phyloP scores from a whole-genome alignment of 179 eudicot genomes.

The Silene vulgaris region DNA sequence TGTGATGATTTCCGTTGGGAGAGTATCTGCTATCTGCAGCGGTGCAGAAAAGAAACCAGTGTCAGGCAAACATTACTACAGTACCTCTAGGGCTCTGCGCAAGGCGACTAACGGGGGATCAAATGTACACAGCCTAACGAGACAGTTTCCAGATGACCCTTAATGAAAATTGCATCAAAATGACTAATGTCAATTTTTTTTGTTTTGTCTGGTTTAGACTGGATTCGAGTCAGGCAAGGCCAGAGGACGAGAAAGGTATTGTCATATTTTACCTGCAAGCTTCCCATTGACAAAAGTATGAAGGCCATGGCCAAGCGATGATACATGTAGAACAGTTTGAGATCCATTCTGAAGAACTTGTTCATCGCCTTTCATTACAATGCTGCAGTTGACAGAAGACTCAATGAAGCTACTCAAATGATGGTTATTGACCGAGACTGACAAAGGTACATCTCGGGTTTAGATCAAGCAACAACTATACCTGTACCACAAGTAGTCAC shows the following conservation, averaged over 20 bases:
- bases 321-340: constrained; percentile 63
- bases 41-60: not conserved
- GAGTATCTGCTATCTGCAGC: constrained; percentile 39
- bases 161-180: too few species aligned
- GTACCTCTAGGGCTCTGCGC: too few species aligned
- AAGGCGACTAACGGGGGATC: too few species aligned
- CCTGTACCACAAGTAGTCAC: constrained; percentile 86
- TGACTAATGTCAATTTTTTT: too few species aligned
- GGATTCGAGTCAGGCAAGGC: too few species aligned
- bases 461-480: not conserved
- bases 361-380: constrained; percentile 49
- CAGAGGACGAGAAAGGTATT: not conserved
- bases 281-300: constrained; percentile 71
- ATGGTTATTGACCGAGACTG: not conserved
- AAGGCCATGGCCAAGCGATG: constrained; percentile 82
- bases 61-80: too few species aligned
- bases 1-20: constrained; percentile 33
- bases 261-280: constrained; percentile 49
- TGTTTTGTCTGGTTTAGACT: too few species aligned
- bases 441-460: not conserved
- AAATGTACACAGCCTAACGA: too few species aligned
- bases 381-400: constrained; percentile 36
- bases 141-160: too few species aligned
- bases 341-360: constrained; percentile 63
- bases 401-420: constrained; percentile 9